Evolutionary conservation across 306 rosid genomes (phyloP), one percentile per base, ranked within the genome.

Genomic region (Phaseolus lunatus): DNA sequence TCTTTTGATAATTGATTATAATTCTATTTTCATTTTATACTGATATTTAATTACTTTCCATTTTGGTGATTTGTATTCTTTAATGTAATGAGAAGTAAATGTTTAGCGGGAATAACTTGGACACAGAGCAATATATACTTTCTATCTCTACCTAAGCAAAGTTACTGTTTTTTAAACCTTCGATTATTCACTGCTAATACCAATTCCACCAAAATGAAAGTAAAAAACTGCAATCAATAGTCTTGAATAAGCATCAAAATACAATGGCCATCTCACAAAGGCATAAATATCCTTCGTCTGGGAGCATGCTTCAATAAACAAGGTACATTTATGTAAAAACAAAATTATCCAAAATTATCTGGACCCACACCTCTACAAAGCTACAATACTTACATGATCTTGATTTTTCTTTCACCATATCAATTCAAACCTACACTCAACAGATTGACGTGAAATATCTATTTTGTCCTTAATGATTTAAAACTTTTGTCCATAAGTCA

Each of bases 361-460:
- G 78, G 88, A 10, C 81, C 88, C 85, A 73, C 85, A 53, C 2
- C 8, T 59, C 20, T 13, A 81, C 76, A 81, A 85, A 53, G 62
- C 72, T 37, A 74, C 54, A 20, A 58, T 56, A 10, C 52, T 16
- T 11, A 53, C 23, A 53, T n/a, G n/a, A n/a, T n/a, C n/a, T n/a
- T n/a, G n/a, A n/a, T n/a, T n/a, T n/a, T n/a, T n/a, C n/a, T n/a
- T n/a, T n/a, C n/a, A n/a, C n/a, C n/a, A n/a, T n/a, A n/a, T n/a
- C n/a, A n/a, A n/a, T n/a, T n/a, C n/a, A n/a, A n/a, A n/a, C n/a
- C n/a, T n/a, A n/a, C n/a, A n/a, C n/a, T n/a, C n/a, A n/a, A n/a
- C n/a, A n/a, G n/a, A n/a, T n/a, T n/a, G n/a, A n/a, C n/a, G n/a
- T n/a, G n/a, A n/a, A n/a, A n/a, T n/a, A n/a, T n/a, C n/a, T n/a